These are phyloP conservation scores for Cucurbita argyrosperma DNA, from an alignment of 306 rosid genomes.

Conservation along the genomic window DNA sequence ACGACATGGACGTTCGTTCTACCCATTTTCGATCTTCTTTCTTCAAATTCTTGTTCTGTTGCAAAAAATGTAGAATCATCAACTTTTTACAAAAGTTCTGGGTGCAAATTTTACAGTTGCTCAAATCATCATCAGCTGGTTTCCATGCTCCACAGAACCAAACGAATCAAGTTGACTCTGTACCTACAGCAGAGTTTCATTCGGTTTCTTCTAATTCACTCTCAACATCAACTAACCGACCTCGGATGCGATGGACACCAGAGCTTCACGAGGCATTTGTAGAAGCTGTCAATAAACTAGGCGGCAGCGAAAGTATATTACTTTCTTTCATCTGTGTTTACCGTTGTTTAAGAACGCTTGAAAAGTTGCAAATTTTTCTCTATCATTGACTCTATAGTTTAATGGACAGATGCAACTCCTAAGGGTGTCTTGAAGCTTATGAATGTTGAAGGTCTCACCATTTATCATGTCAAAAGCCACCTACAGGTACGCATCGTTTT, in stretches of 20 bases:
- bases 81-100: neutral
- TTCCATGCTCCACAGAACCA: slow-evolving; percentile 31
- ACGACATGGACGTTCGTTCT: neutral
- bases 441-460: slow-evolving; percentile 84
- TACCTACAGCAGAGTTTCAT: slow-evolving; percentile 28
- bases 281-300: slow-evolving; percentile 78
- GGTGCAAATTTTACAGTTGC: slow-evolving; percentile 8
- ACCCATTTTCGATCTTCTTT: neutral
- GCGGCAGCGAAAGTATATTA: slow-evolving; percentile 75
- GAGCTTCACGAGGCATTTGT: slow-evolving; percentile 94
- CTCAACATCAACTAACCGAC: slow-evolving; percentile 36
- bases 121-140: slow-evolving; percentile 18
- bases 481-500: slow-evolving; percentile 43
- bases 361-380: neutral
- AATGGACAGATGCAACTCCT: slow-evolving; percentile 80
- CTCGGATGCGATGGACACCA: slow-evolving; percentile 97
- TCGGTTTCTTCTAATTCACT: slow-evolving; percentile 24
- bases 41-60: slow-evolving; percentile 2
- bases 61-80: neutral
- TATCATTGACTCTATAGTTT: slow-evolving; percentile 8
- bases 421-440: slow-evolving; percentile 76
- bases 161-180: slow-evolving; percentile 9
- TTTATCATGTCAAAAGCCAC: slow-evolving; percentile 96
- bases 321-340: neutral
- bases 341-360: neutral